phyloP scores from a whole-genome alignment of 2,329 filamentous ascomycete genomes.

The Tolypocladium pustulatum region DNA sequence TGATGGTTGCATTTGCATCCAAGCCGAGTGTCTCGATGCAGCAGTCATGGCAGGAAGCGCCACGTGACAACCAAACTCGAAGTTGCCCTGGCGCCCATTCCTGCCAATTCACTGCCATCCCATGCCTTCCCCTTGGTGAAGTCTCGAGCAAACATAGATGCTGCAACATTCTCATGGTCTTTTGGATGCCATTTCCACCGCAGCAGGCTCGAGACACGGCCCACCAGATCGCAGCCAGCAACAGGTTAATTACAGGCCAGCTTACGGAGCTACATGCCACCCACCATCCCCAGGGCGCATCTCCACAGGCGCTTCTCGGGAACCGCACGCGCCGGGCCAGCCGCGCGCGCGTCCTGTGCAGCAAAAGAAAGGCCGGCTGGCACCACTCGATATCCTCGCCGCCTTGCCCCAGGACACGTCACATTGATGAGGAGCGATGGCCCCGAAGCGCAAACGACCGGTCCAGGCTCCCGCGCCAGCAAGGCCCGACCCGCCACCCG shows the following conservation, averaged over 20 bases:
- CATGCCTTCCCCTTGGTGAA: neutral
- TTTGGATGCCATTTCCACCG: neutral
- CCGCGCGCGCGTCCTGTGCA: neutral
- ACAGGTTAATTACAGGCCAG: too few relatives aligned
- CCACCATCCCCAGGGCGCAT: neutral
- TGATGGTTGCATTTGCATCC: neutral
- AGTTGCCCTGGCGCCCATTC: neutral
- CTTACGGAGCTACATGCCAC: neutral
- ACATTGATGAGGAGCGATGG: slow-evolving; percentile 13
- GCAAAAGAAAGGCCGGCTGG: neutral
- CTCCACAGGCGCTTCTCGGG: neutral
- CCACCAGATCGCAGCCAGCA: neutral
- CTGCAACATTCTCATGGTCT: neutral
- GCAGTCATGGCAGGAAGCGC: neutral
- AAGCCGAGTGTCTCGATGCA: neutral
- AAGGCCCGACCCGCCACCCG: slow-evolving; percentile 7
- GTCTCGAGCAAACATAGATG: neutral
- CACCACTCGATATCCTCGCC: neutral
- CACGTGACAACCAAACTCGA: neutral
- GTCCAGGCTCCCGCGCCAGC: slow-evolving; percentile 13
- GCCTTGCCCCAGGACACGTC: neutral
- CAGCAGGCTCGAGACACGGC: neutral
- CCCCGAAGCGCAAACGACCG: slow-evolving; percentile 26
- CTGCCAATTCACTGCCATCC: neutral
- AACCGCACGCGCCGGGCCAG: neutral